Evolutionary conservation across 108 stramenopile species (phyloP).

Genomic region (Cyclotella cryptica): DNA sequence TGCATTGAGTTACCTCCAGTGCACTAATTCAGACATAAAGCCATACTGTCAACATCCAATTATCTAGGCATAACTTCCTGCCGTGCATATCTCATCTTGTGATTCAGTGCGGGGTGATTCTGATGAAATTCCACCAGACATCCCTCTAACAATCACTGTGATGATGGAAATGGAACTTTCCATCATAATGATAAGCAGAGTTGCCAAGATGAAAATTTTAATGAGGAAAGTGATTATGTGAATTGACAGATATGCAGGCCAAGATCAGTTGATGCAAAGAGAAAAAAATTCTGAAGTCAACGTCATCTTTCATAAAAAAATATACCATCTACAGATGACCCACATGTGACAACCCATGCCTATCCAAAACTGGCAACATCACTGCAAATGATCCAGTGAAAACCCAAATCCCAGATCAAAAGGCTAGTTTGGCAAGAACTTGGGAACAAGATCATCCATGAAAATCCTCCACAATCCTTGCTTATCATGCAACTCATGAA

Average conservation of each 20-base stretch:
- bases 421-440: constrained; percentile 77
- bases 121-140: constrained; percentile 83
- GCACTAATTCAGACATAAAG: too few species aligned
- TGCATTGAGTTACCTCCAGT: too few species aligned
- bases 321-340: constrained; percentile 56
- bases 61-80: constrained; percentile 88
- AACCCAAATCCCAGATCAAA: constrained; percentile 77
- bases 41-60: constrained; percentile 57
- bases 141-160: constrained; percentile 87
- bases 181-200: constrained; percentile 80
- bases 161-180: constrained; percentile 81
- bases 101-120: constrained; percentile 83
- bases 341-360: constrained; percentile 52
- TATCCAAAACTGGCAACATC: constrained; percentile 60
- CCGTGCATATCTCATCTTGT: constrained; percentile 84
- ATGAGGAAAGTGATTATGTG: constrained; percentile 67
- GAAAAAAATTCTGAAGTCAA: not conserved
- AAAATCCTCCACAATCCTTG: constrained; percentile 90
- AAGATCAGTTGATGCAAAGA: constrained; percentile 11
- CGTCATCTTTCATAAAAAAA: constrained; percentile 60
- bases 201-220: constrained; percentile 73
- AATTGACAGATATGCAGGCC: not conserved
- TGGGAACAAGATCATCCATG: constrained; percentile 85
- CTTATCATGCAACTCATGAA: constrained; percentile 77
- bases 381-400: constrained; percentile 77